Conservation (phyloP, 2,329 filamentous ascomycete species). For the Eurotiales sp. region DNA sequence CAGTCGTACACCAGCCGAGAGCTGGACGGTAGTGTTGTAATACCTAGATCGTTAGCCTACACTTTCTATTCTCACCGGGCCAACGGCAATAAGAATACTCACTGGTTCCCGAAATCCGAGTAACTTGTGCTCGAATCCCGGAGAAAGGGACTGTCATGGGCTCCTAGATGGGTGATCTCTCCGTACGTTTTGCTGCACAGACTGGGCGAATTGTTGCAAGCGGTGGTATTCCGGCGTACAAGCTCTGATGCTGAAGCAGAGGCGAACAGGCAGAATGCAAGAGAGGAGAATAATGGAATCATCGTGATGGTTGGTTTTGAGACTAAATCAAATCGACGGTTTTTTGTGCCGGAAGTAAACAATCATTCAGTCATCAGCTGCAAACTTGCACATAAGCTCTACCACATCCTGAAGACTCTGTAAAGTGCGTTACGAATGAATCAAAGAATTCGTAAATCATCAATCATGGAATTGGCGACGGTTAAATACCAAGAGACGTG, state of each 20-base stretch:
- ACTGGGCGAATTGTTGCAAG: conserved; percentile 77
- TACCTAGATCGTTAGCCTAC: conserved; percentile 25
- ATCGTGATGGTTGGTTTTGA: conserved; percentile 20
- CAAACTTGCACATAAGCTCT: not conserved
- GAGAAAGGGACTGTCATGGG: conserved; percentile 70
- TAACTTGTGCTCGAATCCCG: conserved; percentile 60
- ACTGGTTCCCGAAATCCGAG: conserved; percentile 68
- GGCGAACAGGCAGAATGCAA: conserved; percentile 25
- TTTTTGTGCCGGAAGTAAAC: too few relatives aligned
- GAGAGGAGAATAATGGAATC: conserved; percentile 25
- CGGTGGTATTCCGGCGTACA: conserved; percentile 34
- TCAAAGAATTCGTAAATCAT: not conserved
- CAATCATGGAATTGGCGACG: too few relatives aligned
- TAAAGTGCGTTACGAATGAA: not conserved
- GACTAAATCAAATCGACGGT: not conserved
- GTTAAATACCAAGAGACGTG: not conserved
- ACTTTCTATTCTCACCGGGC: not conserved
- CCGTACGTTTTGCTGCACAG: conserved; percentile 70
- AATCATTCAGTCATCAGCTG: not conserved
- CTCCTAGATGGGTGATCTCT: conserved; percentile 73
- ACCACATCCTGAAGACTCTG: too few relatives aligned
- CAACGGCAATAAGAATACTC: conserved; percentile 25
- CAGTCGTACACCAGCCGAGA: conserved; percentile 67
- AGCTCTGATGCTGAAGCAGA: conserved; percentile 24
- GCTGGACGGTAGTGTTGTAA: conserved; percentile 66